Conservation (phyloP, 1,284 basidiomycete genomes). For the Cryptococcus wingfieldii region DNA sequence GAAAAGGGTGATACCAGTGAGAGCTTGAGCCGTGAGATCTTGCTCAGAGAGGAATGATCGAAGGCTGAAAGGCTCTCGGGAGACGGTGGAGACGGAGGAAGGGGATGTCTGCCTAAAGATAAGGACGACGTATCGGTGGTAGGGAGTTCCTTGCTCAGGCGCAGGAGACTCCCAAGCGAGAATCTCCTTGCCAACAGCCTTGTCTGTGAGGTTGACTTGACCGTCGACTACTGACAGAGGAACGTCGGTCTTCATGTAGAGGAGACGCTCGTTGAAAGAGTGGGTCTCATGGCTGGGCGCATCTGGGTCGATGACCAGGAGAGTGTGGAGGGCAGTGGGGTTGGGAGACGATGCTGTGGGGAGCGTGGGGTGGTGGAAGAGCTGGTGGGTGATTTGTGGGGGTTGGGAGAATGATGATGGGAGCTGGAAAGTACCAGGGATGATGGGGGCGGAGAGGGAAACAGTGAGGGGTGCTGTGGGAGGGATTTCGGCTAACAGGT, state of each 20-base stretch:
- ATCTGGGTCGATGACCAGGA: constrained; percentile 85
- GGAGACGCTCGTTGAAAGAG: constrained; percentile 69
- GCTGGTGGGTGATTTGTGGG: constrained; percentile 20
- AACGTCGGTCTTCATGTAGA: constrained; percentile 87
- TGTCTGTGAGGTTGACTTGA: constrained; percentile 44
- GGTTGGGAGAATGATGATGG: constrained; percentile 54
- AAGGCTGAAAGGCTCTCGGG: constrained; percentile 31
- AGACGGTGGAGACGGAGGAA: constrained; percentile 1
- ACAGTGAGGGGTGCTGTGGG: constrained; percentile 53
- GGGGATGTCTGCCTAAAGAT: constrained; percentile 27
- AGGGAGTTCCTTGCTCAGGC: constrained; percentile 32
- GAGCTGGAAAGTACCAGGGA: constrained; percentile 64
- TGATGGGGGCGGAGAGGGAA: constrained; percentile 53
- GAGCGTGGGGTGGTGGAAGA: constrained; percentile 27
- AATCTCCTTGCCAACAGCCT: constrained; percentile 25
- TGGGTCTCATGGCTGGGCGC: constrained; percentile 66
- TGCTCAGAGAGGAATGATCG: constrained; percentile 22
- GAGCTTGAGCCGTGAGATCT: constrained; percentile 12
- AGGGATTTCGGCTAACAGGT: constrained; percentile 67
- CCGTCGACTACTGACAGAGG: constrained; percentile 61
- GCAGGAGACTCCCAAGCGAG: constrained; percentile 40
- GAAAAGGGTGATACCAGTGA: constrained; percentile 36
- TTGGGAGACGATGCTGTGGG: constrained; percentile 55
- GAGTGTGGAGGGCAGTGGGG: constrained; percentile 74
- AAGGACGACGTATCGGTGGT: constrained; percentile 39